phyloP scores from a whole-genome alignment of 2,329 filamentous ascomycete genomes.

The Colletotrichum echinochloae region DNA sequence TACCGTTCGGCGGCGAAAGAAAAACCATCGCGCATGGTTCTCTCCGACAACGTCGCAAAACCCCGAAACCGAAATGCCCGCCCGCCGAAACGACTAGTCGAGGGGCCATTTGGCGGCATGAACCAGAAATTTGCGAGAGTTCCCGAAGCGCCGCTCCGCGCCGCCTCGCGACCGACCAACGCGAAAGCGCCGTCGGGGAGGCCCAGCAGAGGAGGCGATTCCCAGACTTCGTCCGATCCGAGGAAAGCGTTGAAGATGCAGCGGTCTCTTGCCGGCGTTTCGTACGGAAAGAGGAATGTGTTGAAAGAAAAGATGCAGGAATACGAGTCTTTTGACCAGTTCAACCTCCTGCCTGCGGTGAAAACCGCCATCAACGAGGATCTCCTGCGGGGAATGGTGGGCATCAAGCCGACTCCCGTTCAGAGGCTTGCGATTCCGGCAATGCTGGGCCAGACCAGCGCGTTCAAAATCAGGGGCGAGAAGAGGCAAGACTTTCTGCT shows the following conservation, averaged over 20 bases:
- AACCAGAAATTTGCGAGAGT: constrained; percentile 64
- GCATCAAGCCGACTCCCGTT: constrained; percentile 86
- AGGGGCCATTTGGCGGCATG: constrained; percentile 67
- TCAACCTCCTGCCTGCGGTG: constrained; percentile 79
- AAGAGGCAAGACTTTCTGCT: constrained; percentile 75
- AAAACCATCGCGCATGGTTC: constrained; percentile 68
- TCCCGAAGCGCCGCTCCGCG: constrained; percentile 31
- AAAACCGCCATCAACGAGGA: constrained; percentile 79
- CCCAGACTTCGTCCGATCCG: constrained; percentile 26
- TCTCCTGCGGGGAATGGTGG: constrained; percentile 78
- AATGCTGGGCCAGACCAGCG: constrained; percentile 71
- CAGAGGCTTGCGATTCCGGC: constrained; percentile 90
- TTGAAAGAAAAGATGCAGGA: constrained; percentile 70
- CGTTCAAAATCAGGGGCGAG: constrained; percentile 47
- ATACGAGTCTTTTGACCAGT: constrained; percentile 83
- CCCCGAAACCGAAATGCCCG: constrained; percentile 50
- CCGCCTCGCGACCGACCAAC: constrained; percentile 4
- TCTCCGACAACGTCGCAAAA: constrained; percentile 65
- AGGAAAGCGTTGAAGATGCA: constrained; percentile 95
- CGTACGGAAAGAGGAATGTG: constrained; percentile 74
- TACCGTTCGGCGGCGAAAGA: constrained; percentile 50
- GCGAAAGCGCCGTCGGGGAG: constrained; percentile 49
- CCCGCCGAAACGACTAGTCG: constrained; percentile 53
- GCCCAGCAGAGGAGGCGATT: constrained; percentile 46
- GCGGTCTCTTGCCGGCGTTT: constrained; percentile 77